phyloP scores from a whole-genome alignment of 106 monocot species.

The Dendrobium nobile region DNA sequence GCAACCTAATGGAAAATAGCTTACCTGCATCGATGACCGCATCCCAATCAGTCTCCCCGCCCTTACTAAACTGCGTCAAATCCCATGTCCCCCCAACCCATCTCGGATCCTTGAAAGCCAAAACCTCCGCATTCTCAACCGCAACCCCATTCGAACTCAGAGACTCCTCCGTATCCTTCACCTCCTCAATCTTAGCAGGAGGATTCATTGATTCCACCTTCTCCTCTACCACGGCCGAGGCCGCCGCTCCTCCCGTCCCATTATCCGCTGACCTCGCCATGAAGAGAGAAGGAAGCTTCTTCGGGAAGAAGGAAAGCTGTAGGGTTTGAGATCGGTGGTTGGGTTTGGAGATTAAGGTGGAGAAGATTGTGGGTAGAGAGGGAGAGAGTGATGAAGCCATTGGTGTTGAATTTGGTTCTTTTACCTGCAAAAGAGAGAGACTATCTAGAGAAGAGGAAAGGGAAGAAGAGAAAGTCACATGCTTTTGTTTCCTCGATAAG shows the following conservation, averaged over 20 bases:
- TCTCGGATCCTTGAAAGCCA: slow-evolving; percentile 41
- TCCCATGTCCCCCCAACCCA: slow-evolving; percentile 80
- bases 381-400: slow-evolving; percentile 36
- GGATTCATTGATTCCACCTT: slow-evolving; percentile 1
- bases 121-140: slow-evolving; percentile 4
- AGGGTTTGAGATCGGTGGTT: neutral
- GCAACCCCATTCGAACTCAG: slow-evolving; percentile 24
- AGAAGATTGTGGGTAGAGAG: slow-evolving; percentile 11
- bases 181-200: neutral
- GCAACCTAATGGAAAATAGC: neutral
- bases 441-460: neutral
- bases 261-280: slow-evolving; percentile 26
- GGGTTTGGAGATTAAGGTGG: slow-evolving; percentile 17
- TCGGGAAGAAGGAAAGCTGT: slow-evolving; percentile 16
- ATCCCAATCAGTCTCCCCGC: slow-evolving; percentile 58
- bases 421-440: neutral
- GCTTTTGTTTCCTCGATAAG: neutral
- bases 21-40: slow-evolving; percentile 70
- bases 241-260: slow-evolving; percentile 24
- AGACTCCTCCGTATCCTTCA: slow-evolving; percentile 3
- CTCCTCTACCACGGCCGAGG: slow-evolving; percentile 15
- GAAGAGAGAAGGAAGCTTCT: slow-evolving; percentile 17
- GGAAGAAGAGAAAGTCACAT: neutral
- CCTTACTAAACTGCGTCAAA: slow-evolving; percentile 53
- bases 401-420: neutral